Conservation (phyloP, 805 yeast genomes). For the Ogataea zsoltii region DNA sequence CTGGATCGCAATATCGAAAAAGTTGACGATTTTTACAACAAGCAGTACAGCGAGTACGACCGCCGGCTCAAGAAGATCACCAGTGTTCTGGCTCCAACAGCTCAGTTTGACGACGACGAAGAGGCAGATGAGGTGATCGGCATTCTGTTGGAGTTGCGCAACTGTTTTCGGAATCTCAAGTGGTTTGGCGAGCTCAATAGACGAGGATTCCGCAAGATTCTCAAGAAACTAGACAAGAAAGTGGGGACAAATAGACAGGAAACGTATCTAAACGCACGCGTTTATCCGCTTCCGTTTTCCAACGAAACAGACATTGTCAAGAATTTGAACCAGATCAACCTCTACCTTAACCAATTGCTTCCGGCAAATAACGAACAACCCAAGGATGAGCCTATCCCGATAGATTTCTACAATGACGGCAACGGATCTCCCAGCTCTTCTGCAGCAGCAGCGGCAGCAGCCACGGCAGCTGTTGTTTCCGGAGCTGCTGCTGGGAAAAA, state of each 20-base stretch:
- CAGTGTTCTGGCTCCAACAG: constrained; percentile 37
- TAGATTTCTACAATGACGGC: constrained; percentile 19
- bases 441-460: not conserved
- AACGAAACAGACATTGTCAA: constrained; percentile 61
- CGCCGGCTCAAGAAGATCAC: constrained; percentile 59
- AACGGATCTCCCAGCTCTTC: not conserved
- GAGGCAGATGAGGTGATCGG: constrained; percentile 65
- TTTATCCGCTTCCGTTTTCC: constrained; percentile 75
- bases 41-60: constrained; percentile 71
- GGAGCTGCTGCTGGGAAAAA: constrained; percentile 3
- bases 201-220: constrained; percentile 83
- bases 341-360: constrained; percentile 52
- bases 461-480: not conserved
- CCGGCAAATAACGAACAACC: constrained; percentile 33
- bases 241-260: constrained; percentile 58
- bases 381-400: constrained; percentile 17
- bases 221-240: constrained; percentile 89
- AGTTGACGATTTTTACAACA: constrained; percentile 77
- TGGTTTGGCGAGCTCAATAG: constrained; percentile 95
- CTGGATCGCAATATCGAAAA: constrained; percentile 80
- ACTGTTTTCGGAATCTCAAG: constrained; percentile 76
- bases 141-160: constrained; percentile 72
- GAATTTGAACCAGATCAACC: constrained; percentile 53
- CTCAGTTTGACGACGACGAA: constrained; percentile 40
- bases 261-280: constrained; percentile 62